Base-by-base conservation (phyloP, 208 protist genomes). In the Acanthamoeba royreba region DNA sequence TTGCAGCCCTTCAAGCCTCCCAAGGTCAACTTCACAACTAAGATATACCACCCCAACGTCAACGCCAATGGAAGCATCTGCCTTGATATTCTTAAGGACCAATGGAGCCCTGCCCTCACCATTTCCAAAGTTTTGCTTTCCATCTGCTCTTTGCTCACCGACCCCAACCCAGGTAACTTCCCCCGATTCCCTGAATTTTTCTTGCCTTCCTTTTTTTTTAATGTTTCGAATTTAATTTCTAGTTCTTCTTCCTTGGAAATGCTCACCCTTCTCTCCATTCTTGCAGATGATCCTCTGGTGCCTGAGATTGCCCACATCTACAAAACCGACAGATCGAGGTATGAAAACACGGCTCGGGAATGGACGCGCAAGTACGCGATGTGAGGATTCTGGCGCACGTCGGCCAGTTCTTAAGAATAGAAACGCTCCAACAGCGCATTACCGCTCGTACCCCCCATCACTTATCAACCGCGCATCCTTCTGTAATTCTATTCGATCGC, bases 111-210 rank as follows among this genome's bases (percentile, higher is more conserved):
- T 43, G 98, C 97, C 25, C 92, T 99, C 8, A 99, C 98, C 4
- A 98, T 99, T 9, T 96, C 95, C 35, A 98, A 98, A 96, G 99
- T 99, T 79, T 96, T 99, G 92, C 97, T 99, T 28, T 99, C 99
- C 22, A 98, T 99, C 93, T 99, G 98, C 95, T 99, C 98, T 49
- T 95, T 99, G 91, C 97, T 99, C 35, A 99, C 99, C 55, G 99
- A 99, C 94, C 99, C 99, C n/a, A 99, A 99, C 96, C 98, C 99
- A 58, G 99, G 98, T 99, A 91, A 17, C 19, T 33, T 81, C 69
- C 28, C 28, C 28, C 28, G 15, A 43, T n/a, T 33, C 69, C 15
- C 25, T 81, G 15, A 40, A 22, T 22, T 40, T n/a, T 81, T 81
- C 31, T 87, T 8, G 31, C 45, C 31, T 87, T n/a, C n/a, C 52